phyloP scores from a whole-genome alignment of 768 basidiomycete genomes.

The Austroboletus eburneus region DNA sequence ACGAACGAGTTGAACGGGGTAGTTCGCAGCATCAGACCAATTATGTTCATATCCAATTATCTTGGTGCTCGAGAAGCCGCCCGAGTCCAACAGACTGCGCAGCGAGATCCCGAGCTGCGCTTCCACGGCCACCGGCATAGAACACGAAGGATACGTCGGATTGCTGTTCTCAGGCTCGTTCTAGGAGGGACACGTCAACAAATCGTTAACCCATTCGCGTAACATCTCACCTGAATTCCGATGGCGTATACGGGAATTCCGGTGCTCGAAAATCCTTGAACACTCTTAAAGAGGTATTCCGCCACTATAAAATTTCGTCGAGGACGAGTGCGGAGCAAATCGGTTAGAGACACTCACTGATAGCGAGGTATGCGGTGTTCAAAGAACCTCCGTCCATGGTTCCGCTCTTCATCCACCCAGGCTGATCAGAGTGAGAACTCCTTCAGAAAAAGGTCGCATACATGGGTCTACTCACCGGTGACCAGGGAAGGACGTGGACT shows the following conservation, averaged over 20 bases:
- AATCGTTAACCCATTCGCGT: background rate
- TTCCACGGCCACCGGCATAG: constrained; percentile 50
- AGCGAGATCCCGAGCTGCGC: constrained; percentile 55
- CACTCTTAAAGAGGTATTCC: constrained; percentile 64
- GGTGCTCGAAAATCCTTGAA: constrained; percentile 63
- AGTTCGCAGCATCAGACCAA: constrained; percentile 62
- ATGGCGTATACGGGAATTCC: constrained; percentile 63
- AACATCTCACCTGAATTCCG: constrained; percentile 41
- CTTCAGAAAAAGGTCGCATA: background rate
- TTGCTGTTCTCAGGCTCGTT: constrained; percentile 54
- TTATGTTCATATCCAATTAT: constrained; percentile 73
- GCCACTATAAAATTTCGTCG: constrained; percentile 45
- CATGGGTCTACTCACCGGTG: constrained; percentile 52
- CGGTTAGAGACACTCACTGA: constrained; percentile 38
- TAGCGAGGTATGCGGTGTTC: constrained; percentile 41
- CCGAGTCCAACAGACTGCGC: constrained; percentile 55
- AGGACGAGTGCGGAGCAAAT: background rate
- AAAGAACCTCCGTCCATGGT: constrained; percentile 68
- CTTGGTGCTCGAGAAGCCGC: constrained; percentile 55
- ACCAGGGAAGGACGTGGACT: constrained; percentile 69
- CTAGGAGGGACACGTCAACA: constrained; percentile 28
- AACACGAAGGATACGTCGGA: constrained; percentile 64
- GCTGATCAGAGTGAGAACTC: constrained; percentile 36
- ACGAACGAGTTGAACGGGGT: constrained; percentile 54
- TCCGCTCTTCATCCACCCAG: constrained; percentile 75